Percentiles rank a stretch among this genome's conserved stretches.
phyloP scores from a whole-genome alignment of 257 asterid species.

The Rubia yunnanensis region DNA sequence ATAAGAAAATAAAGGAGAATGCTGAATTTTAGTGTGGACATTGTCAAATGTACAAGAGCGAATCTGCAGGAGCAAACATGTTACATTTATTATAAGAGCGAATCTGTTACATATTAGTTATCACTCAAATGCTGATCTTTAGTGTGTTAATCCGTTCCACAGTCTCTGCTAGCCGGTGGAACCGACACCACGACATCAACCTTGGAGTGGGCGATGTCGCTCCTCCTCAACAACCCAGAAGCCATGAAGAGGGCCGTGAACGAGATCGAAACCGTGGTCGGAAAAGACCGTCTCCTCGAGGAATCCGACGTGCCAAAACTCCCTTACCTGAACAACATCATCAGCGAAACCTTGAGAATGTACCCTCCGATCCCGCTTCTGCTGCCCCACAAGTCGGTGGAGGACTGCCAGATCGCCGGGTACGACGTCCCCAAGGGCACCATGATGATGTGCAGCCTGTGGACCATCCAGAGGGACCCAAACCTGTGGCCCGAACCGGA shows the following conservation, averaged over 20 bases:
- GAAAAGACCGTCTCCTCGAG: constrained; percentile 3
- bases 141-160: background rate
- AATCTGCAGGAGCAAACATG: no score
- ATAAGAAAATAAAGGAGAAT: no score
- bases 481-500: constrained; percentile 3
- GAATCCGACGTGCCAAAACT: constrained; percentile 8
- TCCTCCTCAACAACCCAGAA: constrained; percentile 5
- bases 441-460: constrained; percentile 6
- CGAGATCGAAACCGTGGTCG: background rate
- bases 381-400: constrained; percentile 3
- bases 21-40: no score
- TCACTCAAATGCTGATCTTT: background rate
- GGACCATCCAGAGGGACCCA: constrained; percentile 7
- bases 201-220: constrained; percentile 12
- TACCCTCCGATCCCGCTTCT: constrained; percentile 5
- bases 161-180: constrained; percentile 9
- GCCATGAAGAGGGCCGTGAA: constrained; percentile 1
- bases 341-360: constrained; percentile 7
- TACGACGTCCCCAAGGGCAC: constrained; percentile 4
- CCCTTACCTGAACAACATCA: constrained; percentile 5
- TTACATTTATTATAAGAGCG: no score
- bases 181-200: constrained; percentile 10
- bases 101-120: no score
- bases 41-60: no score
- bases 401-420: background rate